Base-by-base conservation (phyloP, 495 filamentous ascomycete species). In the Thermothielavioides terrestris region DNA sequence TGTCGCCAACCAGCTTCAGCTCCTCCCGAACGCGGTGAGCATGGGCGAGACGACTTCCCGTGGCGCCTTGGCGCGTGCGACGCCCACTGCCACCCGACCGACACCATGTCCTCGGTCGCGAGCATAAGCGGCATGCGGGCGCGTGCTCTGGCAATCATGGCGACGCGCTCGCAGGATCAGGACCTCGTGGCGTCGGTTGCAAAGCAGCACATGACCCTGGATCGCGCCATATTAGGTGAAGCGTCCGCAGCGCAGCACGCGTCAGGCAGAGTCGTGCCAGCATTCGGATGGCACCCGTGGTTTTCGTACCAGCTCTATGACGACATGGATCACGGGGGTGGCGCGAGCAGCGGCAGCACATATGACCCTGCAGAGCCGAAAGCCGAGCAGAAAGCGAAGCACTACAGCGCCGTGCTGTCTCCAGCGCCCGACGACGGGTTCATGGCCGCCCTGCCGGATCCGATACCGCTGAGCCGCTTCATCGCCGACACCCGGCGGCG, bases 281-380 rank as follows among this genome's bases (percentile, higher is more conserved):
- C 82, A 25, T 98, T 95, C 69, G 92, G 92, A n/a, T 95, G 91
- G 89, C 92, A 98, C 65, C 94, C 94, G 1, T 98, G 92, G 92
- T 98, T 97, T 67, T 92, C 91, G 1, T 76, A 98, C 62, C 85
- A 94, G 53, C 77, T 95, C 47, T 79, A 80, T 54, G 81, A 89
- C 58, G 84, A 88, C 54, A 54, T 59, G 10, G 60, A 58, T n/a
- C n/a, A n/a, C n/a, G n/a, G n/a, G n/a, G n/a, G n/a, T n/a, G n/a
- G n/a, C 26, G 54, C 60, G n/a, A 53, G 62, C 20, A 49, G 36
- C n/a, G 68, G 62, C 32, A 55, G 27, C 9, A 68, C 68, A n/a
- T 71, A 67, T 46, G 66, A 75, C 41, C 56, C 59, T 44, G 65
- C 53, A 38, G 43, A 4, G 58, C 64, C 3, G 21, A 17, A 27